A percentile compares a stretch with the other conserved stretches of the same genome.
Evolutionary conservation across 208 protist genomes (phyloP).

Genomic region (Wallacemonas sp.): DNA sequence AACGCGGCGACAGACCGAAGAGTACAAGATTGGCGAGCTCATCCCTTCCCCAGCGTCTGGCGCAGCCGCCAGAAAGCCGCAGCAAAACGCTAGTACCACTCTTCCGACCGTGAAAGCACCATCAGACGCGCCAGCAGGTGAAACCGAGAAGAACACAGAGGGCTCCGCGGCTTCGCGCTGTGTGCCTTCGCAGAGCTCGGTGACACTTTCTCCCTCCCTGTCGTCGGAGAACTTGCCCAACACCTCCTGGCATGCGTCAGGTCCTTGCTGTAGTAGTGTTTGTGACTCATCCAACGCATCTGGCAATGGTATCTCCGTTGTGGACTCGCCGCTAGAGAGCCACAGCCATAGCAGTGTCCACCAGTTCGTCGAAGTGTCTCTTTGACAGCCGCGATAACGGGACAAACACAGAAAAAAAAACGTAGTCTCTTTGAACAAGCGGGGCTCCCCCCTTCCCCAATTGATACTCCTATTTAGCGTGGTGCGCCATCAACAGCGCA

Average conservation of each 20-base stretch:
- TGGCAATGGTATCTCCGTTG: not conserved
- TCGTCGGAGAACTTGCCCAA: slow-evolving; percentile 4
- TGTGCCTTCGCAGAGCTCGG: not conserved
- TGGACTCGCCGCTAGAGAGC: slow-evolving; percentile 1
- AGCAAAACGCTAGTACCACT: not conserved
- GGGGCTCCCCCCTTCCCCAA: too few species aligned
- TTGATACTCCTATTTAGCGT: too few species aligned
- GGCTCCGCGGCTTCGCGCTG: not conserved
- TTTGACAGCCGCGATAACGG: too few species aligned
- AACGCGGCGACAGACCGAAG: slow-evolving; percentile 4
- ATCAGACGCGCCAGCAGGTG: too few species aligned
- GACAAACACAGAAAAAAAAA: not conserved
- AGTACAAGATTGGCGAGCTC: slow-evolving; percentile 29
- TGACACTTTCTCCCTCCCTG: slow-evolving; percentile 7
- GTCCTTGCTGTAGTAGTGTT: not conserved
- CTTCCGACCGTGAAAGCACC: not conserved
- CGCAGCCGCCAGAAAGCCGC: not conserved
- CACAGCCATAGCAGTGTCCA: not conserved
- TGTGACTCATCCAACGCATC: not conserved
- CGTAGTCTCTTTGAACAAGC: too few species aligned
- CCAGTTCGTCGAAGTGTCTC: not conserved
- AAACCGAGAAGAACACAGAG: too few species aligned
- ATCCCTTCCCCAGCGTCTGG: not conserved
- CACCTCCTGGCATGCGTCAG: not conserved
- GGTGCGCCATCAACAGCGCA: too few species aligned